A percentile compares a stretch with the other conserved stretches of the same genome.
Evolutionary conservation across 228 moss, liverwort and hornwort genomes (phyloP).

Genomic region (Sphagnum magellanicum): DNA sequence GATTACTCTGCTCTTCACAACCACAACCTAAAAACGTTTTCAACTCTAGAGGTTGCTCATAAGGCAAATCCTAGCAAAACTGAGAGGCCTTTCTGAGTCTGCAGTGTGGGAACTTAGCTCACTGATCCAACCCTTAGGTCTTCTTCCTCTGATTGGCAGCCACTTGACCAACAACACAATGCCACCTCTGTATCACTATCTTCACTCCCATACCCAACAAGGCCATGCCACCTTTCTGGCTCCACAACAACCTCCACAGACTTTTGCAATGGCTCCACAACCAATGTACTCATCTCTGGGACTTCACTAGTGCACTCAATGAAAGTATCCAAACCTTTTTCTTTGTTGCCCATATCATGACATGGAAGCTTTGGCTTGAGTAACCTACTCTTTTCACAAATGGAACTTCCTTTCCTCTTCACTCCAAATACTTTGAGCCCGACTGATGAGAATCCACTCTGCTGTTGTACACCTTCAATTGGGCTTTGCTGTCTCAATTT

Average conservation of each 20-base stretch:
- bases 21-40: too few species aligned
- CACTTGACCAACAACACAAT: background rate
- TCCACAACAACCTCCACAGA: background rate
- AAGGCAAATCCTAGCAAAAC: too few species aligned
- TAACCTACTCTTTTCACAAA: background rate
- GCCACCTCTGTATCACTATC: constrained; percentile 2
- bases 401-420: background rate
- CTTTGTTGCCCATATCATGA: background rate
- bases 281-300: background rate
- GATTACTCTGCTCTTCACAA: too few species aligned
- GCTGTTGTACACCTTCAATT: too few species aligned
- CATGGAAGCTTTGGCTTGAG: background rate
- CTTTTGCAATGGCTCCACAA: background rate
- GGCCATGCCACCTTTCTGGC: constrained; percentile 5
- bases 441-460: too few species aligned
- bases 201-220: constrained; percentile 12
- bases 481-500: background rate
- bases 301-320: background rate
- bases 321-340: too few species aligned
- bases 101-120: background rate
- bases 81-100: too few species aligned
- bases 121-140: background rate
- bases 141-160: background rate
- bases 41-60: too few species aligned
- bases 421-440: background rate